phyloP scores from a whole-genome alignment of 192 early-diverging fungal genomes.

The Podochytrium sp. region DNA sequence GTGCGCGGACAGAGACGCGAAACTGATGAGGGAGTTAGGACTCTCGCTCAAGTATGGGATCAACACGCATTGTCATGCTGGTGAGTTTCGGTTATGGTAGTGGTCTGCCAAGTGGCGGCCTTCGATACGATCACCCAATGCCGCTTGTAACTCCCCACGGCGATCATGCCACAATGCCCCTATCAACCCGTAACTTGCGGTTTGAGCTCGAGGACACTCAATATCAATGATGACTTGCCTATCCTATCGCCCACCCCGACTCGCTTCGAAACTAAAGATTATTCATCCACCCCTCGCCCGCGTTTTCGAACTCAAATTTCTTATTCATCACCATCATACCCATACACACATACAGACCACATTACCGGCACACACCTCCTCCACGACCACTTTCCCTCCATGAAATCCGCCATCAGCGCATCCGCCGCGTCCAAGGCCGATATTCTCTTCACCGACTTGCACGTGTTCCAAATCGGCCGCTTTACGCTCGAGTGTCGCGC shows the following conservation, averaged over 20 bases:
- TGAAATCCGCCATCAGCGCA: constrained; percentile 25
- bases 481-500: constrained; percentile 17
- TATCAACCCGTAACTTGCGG: too few relatives aligned
- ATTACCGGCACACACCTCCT: constrained; percentile 23
- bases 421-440: constrained; percentile 4
- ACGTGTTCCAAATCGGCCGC: constrained; percentile 11
- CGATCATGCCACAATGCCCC: too few relatives aligned
- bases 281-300: too few relatives aligned
- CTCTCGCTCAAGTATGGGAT: constrained; percentile 26
- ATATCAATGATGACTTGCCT: too few relatives aligned
- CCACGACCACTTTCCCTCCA: constrained; percentile 1
- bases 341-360: constrained; percentile 13
- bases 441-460: neutral
- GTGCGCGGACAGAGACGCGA: constrained; percentile 19
- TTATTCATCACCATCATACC: too few relatives aligned
- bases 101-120: too few relatives aligned
- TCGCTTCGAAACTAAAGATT: too few relatives aligned
- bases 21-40: constrained; percentile 7
- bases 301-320: too few relatives aligned
- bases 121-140: neutral
- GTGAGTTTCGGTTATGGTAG: neutral
- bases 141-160: too few relatives aligned
- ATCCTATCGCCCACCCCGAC: too few relatives aligned
- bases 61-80: constrained; percentile 40
- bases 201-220: too few relatives aligned